phyloP scores from a whole-genome alignment of 2,329 filamentous ascomycete genomes.

The Aspergillus floridensis region DNA sequence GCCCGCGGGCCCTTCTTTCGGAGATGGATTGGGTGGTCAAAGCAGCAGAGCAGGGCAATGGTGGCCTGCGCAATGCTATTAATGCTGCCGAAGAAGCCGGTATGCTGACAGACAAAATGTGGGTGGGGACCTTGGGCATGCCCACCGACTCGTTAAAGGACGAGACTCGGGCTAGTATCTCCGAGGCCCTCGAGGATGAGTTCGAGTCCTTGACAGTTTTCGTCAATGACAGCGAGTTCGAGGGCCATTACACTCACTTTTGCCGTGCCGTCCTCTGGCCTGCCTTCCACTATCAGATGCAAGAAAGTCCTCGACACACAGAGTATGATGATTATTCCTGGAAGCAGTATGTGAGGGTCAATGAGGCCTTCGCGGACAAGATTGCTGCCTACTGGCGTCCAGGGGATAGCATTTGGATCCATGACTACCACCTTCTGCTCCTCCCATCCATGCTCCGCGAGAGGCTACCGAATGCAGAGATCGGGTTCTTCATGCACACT shows the following conservation, averaged over 20 bases:
- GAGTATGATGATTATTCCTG: slow-evolving; percentile 95
- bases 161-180: slow-evolving; percentile 75
- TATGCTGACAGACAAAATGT: slow-evolving; percentile 69
- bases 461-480: slow-evolving; percentile 79
- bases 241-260: slow-evolving; percentile 90
- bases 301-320: slow-evolving; percentile 94
- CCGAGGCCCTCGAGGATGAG: slow-evolving; percentile 73
- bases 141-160: slow-evolving; percentile 80
- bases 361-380: slow-evolving; percentile 85
- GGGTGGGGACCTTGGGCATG: slow-evolving; percentile 90
- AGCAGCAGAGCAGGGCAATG: slow-evolving; percentile 85
- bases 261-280: slow-evolving; percentile 97
- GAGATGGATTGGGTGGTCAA: slow-evolving; percentile 76
- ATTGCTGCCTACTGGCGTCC: slow-evolving; percentile 87
- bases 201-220: slow-evolving; percentile 80
- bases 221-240: slow-evolving; percentile 84
- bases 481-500: slow-evolving; percentile 92
- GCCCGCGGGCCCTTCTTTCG: slow-evolving; percentile 61
- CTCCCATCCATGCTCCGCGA: slow-evolving; percentile 83
- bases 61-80: slow-evolving; percentile 82
- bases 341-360: slow-evolving; percentile 87
- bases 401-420: slow-evolving; percentile 87
- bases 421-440: slow-evolving; percentile 89
- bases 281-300: slow-evolving; percentile 95
- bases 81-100: slow-evolving; percentile 71